Conservation (phyloP, 768 basidiomycete species). For the Gloeopeniophorella convolvens region DNA sequence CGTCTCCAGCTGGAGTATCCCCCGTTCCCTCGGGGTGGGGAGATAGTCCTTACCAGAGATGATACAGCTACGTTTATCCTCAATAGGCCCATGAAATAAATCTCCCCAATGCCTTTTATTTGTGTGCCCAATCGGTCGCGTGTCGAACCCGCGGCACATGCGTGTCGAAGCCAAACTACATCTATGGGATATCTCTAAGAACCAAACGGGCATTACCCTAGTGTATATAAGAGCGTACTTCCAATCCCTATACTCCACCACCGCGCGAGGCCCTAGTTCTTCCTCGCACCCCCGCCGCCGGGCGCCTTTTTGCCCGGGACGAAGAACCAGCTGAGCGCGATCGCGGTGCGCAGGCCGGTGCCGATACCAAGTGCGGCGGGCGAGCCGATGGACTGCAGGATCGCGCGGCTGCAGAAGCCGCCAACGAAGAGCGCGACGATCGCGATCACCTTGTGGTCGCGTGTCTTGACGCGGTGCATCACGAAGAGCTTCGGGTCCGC, state of each 20-base stretch:
- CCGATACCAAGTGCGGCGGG: conserved; percentile 63
- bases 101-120: neutral
- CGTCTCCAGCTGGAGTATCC: conserved; percentile 33
- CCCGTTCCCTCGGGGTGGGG: conserved; percentile 25
- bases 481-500: conserved; percentile 72
- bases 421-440: conserved; percentile 68
- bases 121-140: neutral
- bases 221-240: neutral
- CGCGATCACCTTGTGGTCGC: conserved; percentile 69
- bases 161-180: neutral
- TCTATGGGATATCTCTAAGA: neutral
- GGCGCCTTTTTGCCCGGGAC: conserved; percentile 38
- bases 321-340: conserved; percentile 61
- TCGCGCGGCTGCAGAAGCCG: conserved; percentile 58
- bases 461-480: conserved; percentile 44
- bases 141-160: neutral
- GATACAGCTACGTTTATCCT: conserved; percentile 22
- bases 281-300: no score
- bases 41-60: conserved; percentile 36
- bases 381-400: conserved; percentile 53
- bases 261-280: neutral
- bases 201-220: neutral
- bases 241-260: neutral
- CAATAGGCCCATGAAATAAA: neutral
- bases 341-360: conserved; percentile 52